Conservation (phyloP, 768 basidiomycete species). For the Pulveroboletus frians region DNA sequence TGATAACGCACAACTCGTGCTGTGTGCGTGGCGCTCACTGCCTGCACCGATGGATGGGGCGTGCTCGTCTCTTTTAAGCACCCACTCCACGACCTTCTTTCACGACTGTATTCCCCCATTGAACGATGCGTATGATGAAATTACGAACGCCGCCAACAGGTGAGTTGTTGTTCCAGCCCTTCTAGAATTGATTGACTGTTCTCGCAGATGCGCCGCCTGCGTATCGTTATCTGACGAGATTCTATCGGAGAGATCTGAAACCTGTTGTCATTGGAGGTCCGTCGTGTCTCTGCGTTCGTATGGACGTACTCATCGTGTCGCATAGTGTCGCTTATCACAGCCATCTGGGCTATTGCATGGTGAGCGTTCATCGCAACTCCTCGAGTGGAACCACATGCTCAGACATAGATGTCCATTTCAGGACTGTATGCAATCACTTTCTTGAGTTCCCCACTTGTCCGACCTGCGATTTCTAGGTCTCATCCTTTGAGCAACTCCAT, state of each 20-base stretch:
- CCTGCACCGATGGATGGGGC: neutral
- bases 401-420: neutral
- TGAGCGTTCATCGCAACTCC: constrained; percentile 35
- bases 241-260: constrained; percentile 54
- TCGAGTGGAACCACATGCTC: too few relatives aligned
- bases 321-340: constrained; percentile 40
- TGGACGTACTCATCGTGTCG: neutral
- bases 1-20: constrained; percentile 14
- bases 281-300: constrained; percentile 24
- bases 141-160: constrained; percentile 11
- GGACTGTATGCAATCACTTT: too few relatives aligned
- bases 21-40: neutral
- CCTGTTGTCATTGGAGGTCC: constrained; percentile 48
- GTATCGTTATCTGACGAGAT: constrained; percentile 53
- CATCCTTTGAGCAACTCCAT: too few relatives aligned
- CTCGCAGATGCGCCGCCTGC: constrained; percentile 43
- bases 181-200: neutral
- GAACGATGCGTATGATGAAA: constrained; percentile 15
- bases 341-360: constrained; percentile 60
- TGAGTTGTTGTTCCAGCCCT: neutral
- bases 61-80: neutral
- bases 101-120: neutral
- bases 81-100: neutral
- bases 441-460: too few relatives aligned
- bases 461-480: too few relatives aligned